Base-by-base conservation (phyloP, 202 grass and related monocot species). In the Schoenoplectus tabernaemontani region DNA sequence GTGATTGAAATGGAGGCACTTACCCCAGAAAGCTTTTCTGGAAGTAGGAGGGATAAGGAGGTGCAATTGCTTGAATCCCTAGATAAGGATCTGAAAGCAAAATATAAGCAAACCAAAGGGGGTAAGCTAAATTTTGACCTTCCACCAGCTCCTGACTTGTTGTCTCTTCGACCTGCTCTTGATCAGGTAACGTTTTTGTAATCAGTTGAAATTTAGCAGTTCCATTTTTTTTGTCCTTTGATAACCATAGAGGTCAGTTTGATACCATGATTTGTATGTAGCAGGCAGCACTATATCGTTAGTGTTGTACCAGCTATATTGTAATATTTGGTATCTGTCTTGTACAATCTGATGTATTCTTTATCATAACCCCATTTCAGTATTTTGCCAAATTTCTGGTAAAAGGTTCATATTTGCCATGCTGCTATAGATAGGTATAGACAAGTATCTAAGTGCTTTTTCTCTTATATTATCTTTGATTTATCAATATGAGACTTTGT, bases 171-270 rank as follows among this genome's bases (percentile, higher is more conserved):
- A 51, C 77, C 22, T 15, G 64, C 19, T 64, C 61, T 51, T 44
- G 77, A 80, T 63, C 77, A 80, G 77, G 77, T 80, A 51, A 64
- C 1, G 15, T 19, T 47, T 24, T 73, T n/a, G 23, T 74, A 74
- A 53, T 33, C 32, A 53, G 26, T 74, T 74, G 69, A 74, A 17
- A 34, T 53, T 73, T 74, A 26, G n/a, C 0, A n/a, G 1, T 24
- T 68, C 12, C 10, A 4, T 24, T 24, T 47, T 9, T 48, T 43
- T 19, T 42, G 46, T 53, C 12, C 7, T 53, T 74, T 48, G 46
- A 48, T 74, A n/a, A 53, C 24, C 43, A 74, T 33, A 34, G 42
- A 0, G 44, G 24, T 51, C 26, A 53, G 15, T 17, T n/a, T 9
- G 3, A 53, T 71, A 71, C 66, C 11, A 20, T 28, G 4, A 13